Conservation (phyloP, 23 red algal genomes). For the Gracilariopsis chorda region DNA sequence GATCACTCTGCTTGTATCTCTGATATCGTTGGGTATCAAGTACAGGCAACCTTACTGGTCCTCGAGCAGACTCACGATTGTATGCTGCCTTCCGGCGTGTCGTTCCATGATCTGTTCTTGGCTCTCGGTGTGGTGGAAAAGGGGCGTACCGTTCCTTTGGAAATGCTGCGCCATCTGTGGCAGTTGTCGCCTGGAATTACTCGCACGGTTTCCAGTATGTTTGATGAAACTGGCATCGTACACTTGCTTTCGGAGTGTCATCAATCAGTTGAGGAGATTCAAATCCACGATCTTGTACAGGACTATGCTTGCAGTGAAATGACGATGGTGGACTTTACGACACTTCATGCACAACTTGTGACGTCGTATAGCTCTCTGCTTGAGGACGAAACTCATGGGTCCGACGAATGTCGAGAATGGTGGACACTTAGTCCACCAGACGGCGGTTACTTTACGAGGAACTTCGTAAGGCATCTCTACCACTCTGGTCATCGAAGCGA, state of each 20-base stretch:
- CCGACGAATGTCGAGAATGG: background rate
- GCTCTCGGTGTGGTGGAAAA: background rate
- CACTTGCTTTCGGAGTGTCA: background rate
- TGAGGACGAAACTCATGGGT: background rate
- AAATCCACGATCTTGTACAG: conserved; percentile 5
- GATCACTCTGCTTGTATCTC: background rate
- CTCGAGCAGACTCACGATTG: background rate
- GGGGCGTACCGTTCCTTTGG: background rate
- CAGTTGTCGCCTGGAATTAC: background rate
- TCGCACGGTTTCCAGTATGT: background rate
- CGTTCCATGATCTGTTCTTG: conserved; percentile 14
- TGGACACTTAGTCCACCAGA: background rate
- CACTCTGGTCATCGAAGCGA: background rate
- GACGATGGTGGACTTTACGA: background rate
- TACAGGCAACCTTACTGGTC: background rate
- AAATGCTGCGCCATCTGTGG: background rate
- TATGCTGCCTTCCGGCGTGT: background rate
- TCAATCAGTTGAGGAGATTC: background rate
- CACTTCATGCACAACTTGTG: background rate
- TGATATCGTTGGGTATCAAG: background rate
- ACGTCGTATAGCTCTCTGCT: background rate
- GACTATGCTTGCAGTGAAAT: background rate
- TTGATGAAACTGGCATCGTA: background rate
- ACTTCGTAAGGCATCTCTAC: background rate
- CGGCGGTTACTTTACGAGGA: background rate